Conservation (phyloP, 345 rosid genomes). For the Balakata baccata region DNA sequence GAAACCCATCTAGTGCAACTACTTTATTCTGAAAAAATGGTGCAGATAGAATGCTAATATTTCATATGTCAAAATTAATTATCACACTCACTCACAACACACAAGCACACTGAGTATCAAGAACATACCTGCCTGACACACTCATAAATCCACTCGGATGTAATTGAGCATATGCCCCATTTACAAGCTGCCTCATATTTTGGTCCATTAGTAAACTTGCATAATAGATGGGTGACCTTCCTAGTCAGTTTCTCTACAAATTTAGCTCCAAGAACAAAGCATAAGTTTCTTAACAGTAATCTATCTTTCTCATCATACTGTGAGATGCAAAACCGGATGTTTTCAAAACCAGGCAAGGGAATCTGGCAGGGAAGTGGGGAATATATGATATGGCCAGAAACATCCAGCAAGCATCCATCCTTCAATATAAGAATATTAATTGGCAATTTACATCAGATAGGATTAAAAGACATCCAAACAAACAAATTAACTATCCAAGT, state of each 20-base stretch:
- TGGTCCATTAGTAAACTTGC: slow-evolving; percentile 66
- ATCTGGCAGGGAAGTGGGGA: slow-evolving; percentile 80
- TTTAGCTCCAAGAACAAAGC: slow-evolving; percentile 80
- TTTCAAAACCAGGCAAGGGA: slow-evolving; percentile 84
- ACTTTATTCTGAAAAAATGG: slow-evolving; percentile 59
- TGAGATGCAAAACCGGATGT: slow-evolving; percentile 71
- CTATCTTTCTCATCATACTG: slow-evolving; percentile 76
- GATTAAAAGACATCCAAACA: slow-evolving; percentile 17
- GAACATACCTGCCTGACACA: slow-evolving; percentile 75
- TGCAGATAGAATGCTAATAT: background rate
- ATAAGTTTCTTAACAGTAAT: slow-evolving; percentile 66
- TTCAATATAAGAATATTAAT: slow-evolving; percentile 37
- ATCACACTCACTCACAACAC: background rate
- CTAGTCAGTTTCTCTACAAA: slow-evolving; percentile 55
- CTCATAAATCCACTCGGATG: slow-evolving; percentile 82
- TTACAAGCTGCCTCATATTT: slow-evolving; percentile 75
- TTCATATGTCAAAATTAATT: background rate
- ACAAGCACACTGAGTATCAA: background rate
- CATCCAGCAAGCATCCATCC: slow-evolving; percentile 79
- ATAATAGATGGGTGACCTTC: slow-evolving; percentile 82
- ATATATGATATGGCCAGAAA: slow-evolving; percentile 75
- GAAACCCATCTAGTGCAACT: slow-evolving; percentile 54
- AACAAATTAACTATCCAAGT: slow-evolving; percentile 1
- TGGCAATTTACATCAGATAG: slow-evolving; percentile 18
- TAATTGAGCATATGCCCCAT: slow-evolving; percentile 63